A percentile compares a stretch with the other conserved stretches of the same genome.
Evolutionary conservation across 352 stramenopile species (phyloP).

Genomic region (Globisporangium cystogenes): DNA sequence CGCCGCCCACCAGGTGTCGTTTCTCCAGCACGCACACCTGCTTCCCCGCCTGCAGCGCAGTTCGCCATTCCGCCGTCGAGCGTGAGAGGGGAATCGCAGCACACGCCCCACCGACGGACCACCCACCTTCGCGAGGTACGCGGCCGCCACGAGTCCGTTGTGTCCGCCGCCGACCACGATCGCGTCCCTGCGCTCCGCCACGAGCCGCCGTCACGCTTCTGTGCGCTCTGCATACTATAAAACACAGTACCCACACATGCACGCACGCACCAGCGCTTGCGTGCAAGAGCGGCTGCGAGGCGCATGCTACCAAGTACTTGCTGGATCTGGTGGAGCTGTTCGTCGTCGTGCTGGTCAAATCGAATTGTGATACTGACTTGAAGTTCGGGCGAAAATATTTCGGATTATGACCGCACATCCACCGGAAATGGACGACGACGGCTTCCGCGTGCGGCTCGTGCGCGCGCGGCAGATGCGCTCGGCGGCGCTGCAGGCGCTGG

Average conservation of each 20-base stretch:
- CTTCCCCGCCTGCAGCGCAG: constrained; percentile 50
- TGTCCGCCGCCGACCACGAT: constrained; percentile 87
- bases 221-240: no score
- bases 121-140: constrained; percentile 87
- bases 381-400: background rate
- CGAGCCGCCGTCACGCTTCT: background rate
- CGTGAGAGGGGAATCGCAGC: no score
- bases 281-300: constrained; percentile 15
- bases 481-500: constrained; percentile 24
- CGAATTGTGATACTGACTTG: no score
- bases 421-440: constrained; percentile 4
- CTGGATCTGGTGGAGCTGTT: no score
- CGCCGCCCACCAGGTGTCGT: constrained; percentile 80
- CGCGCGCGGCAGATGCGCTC: constrained; percentile 2
- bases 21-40: constrained; percentile 87
- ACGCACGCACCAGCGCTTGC: constrained; percentile 33
- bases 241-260: no score
- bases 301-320: no score
- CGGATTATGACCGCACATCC: no score
- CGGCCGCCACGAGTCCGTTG: constrained; percentile 85
- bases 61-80: no score
- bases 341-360: no score
- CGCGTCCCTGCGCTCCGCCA: constrained; percentile 46
- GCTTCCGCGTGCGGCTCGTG: constrained; percentile 33
- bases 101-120: no score